phyloP scores from a whole-genome alignment of 78 protist species.

The Guillardia theta region DNA sequence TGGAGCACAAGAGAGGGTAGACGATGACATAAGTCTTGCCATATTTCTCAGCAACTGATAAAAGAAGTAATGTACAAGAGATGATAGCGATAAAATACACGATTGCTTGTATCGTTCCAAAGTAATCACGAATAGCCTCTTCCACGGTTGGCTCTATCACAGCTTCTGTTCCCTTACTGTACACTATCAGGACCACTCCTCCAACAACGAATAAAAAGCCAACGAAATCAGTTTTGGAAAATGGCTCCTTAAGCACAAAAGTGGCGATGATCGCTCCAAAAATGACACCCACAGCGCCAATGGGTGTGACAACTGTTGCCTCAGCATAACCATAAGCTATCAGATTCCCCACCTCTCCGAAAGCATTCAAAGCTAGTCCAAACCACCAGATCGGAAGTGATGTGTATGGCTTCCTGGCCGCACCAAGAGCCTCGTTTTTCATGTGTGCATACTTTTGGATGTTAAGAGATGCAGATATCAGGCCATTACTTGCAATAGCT shows the following conservation, averaged over 20 bases:
- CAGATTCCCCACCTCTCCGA: background rate
- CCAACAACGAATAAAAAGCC: background rate
- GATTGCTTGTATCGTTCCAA: background rate
- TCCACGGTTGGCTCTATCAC: background rate
- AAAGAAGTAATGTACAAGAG: background rate
- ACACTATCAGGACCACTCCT: background rate
- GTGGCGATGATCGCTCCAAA: background rate
- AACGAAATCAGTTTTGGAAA: background rate
- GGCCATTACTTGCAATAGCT: background rate
- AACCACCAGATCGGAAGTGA: background rate
- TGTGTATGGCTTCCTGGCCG: background rate
- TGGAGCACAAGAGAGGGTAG: background rate
- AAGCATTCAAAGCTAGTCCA: background rate
- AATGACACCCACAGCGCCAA: conserved; percentile 17
- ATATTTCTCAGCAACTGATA: background rate
- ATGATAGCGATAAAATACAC: background rate
- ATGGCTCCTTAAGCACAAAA: background rate
- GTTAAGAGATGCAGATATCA: background rate
- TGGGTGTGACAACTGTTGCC: background rate
- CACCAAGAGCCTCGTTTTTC: background rate
- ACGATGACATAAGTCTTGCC: background rate
- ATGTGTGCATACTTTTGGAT: background rate
- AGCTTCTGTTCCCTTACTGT: background rate
- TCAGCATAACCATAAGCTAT: background rate
- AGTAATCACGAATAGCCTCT: background rate